Base-by-base conservation (phyloP, 2,329 filamentous ascomycete genomes). In the Boeremia exigua region DNA sequence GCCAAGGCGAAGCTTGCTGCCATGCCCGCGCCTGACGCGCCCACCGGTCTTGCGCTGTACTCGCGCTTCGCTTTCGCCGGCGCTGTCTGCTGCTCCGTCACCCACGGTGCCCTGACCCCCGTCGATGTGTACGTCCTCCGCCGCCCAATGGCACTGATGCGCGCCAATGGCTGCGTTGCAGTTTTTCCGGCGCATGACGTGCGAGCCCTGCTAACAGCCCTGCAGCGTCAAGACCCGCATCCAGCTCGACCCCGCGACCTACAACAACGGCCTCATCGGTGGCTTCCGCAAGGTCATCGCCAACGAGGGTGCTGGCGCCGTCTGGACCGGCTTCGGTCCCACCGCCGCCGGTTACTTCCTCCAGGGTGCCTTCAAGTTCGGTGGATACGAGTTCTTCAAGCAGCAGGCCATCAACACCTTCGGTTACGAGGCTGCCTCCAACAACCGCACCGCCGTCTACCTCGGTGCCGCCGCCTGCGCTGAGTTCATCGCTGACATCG, bases 371-470 rank as follows among this genome's bases (percentile, higher is more conserved):
- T 88, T 95, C 85, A 96, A 96, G 83, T 95, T 95, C 79, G 92
- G 92, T 79, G 92, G 92, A 78, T 96, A 96, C 80, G 92, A 96
- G 82, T 88, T 96, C 82, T 96, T 96, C 89, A 96, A 96, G 88
- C 86, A 93, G 83, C 90, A 95, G 81, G 86, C 82, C 75, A 95
- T 96, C 80, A 89, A 91, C 83, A 60, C 83, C 61, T 80, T 96
- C 73, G 92, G 92, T 74, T 87, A 88, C 77, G 75, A 78, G 71
- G 64, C 71, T 64, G 90, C 90, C 69, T 83, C 84, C 71, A 85
- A 91, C 79, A 91, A 93, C 86, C 86, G 90, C 70, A 92, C 89
- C 61, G 86, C 86, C 66, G 87, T 94, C 80, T 94, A 94, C 85
- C 85, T 92, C 66, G 89, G 84, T 67, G 84, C 83, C 27, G 80